Evolutionary conservation across 1,139 yeast species (phyloP), one percentile per base, ranked within the genome.

Genomic region (Blastobotrys petasosporus): DNA sequence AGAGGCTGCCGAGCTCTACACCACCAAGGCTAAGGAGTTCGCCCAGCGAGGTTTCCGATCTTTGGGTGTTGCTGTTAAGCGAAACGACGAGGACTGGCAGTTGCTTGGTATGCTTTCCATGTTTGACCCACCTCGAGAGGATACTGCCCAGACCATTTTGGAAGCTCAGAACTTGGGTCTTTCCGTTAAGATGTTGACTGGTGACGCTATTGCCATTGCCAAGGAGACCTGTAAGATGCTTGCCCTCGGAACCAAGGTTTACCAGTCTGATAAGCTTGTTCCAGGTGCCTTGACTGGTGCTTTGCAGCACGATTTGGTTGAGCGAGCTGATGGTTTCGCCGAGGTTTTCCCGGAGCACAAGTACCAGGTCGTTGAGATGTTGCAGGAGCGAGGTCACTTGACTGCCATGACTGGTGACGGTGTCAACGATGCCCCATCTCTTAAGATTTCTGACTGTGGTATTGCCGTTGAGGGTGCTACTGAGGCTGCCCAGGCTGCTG

Each of bases 61-160:
- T 66, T 79, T 87, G 68, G 96, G 96, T 85, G 95, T 87, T 76
- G 95, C 96, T 63, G 87, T 95, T 80, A 87, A 87, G 94, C 84
- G 94, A 83, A 95, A 95, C 75, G 95, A 87, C 73, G 95, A 94
- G 70, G 95, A 86, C 82, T 87, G 96, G 96, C 95, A 87, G 77
- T 84, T 87, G 64, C 79, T 87, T 67, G 96, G 96, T 76, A 90
- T 87, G 76, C 86, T 87, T 94, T 95, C 96, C 71, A 86, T 95
- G 80, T 86, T 87, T 92, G 96, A 87, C 74, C 96, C 96, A 67
- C 96, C 96, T 75, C 85, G 96, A 82, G 95, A 86, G 70, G 96
- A 87, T 71, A 87, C 96, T 79, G 96, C 95, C 69, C 85, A 82
- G 68, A 87, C 96, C 71, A 94, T 87, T 70, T 72, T 79, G 73